A percentile compares a stretch with the other conserved stretches of the same genome.
Evolutionary conservation across 2,329 filamentous ascomycete genomes (phyloP).

Genomic region (Calcarisporium arbuscula): DNA sequence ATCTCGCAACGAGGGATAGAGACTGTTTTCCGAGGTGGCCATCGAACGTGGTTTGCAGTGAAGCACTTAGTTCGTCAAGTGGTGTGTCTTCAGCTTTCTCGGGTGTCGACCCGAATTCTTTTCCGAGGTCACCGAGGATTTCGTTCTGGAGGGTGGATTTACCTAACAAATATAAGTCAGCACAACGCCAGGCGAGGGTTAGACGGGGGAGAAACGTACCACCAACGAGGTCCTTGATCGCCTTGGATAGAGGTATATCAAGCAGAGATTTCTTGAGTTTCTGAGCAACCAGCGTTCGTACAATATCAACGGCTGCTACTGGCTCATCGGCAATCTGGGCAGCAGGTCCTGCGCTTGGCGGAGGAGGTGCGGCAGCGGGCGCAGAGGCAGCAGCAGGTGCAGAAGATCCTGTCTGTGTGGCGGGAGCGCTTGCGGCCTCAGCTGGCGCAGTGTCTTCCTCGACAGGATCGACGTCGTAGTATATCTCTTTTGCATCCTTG

Average conservation of each 20-base stretch:
- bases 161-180: conserved; percentile 43
- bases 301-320: conserved; percentile 81
- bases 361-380: conserved; percentile 49
- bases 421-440: conserved; percentile 32
- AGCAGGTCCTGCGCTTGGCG: conserved; percentile 76
- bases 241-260: conserved; percentile 89
- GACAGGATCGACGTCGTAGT: conserved; percentile 94
- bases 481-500: conserved; percentile 98
- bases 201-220: conserved; percentile 50
- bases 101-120: conserved; percentile 96
- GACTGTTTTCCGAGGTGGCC: conserved; percentile 97
- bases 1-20: conserved; percentile 81
- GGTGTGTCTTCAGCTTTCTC: conserved; percentile 98
- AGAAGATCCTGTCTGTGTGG: conserved; percentile 22
- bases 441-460: conserved; percentile 76
- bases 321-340: conserved; percentile 81
- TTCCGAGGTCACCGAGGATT: conserved; percentile 93
- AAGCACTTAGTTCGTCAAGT: conserved; percentile 85
- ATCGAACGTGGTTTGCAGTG: conserved; percentile 98
- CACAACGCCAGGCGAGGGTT: not conserved
- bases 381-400: conserved; percentile 45
- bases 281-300: conserved; percentile 85
- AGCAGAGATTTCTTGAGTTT: conserved; percentile 92
- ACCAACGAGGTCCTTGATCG: conserved; percentile 97
- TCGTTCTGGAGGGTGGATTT: conserved; percentile 99